Conservation (phyloP, 176 grass and related monocot genomes). For the Cenchrus fungigraminus region DNA sequence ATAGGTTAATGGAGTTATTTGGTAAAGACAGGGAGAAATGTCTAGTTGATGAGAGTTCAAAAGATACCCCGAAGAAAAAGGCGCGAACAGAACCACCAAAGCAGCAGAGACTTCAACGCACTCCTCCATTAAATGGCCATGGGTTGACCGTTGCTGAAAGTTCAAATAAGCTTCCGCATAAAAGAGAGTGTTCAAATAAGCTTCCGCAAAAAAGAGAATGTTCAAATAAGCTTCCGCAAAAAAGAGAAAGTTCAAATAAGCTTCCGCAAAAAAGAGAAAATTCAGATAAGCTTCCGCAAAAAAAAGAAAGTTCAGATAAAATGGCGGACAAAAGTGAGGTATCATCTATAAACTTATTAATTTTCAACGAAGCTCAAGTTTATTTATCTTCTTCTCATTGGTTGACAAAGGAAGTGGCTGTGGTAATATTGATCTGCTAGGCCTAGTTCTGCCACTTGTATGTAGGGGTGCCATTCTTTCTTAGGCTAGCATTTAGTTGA, state of each 20-base stretch:
- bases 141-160: neutral
- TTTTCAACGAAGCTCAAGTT: constrained; percentile 25
- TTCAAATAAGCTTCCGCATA: neutral
- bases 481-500: constrained; percentile 33
- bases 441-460: constrained; percentile 23
- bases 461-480: neutral
- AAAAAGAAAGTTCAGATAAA: constrained; percentile 17
- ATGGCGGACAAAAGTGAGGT: constrained; percentile 42
- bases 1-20: constrained; percentile 47
- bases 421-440: neutral
- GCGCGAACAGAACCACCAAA: constrained; percentile 41
- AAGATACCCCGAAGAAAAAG: constrained; percentile 32
- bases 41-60: constrained; percentile 6
- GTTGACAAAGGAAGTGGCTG: neutral
- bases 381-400: constrained; percentile 6
- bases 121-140: constrained; percentile 40
- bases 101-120: constrained; percentile 36
- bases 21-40: constrained; percentile 53
- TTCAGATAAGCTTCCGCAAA: too few species aligned
- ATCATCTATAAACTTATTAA: constrained; percentile 27
- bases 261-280: too few species aligned
- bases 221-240: too few species aligned
- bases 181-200: too few species aligned
- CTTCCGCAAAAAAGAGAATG: too few species aligned
- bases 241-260: too few species aligned